Conservation (phyloP, 345 rosid species). For the Passiflora organensis region DNA sequence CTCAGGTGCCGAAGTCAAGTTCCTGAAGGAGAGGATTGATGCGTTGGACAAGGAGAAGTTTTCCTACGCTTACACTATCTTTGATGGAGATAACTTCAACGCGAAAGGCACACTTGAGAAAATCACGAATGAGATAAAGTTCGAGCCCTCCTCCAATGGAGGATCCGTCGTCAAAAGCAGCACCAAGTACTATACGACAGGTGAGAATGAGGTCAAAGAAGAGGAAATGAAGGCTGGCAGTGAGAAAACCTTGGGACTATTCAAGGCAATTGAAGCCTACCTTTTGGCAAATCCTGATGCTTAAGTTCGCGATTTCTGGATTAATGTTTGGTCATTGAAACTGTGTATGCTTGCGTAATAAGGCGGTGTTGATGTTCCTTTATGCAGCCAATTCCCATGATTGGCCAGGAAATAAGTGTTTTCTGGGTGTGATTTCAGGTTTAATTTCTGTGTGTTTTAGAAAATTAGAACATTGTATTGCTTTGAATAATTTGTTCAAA, state of each 20-base stretch:
- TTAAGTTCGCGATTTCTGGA: neutral
- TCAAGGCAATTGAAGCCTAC: constrained; percentile 23
- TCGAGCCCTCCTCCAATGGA: constrained; percentile 15
- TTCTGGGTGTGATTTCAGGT: no score
- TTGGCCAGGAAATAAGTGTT: no score
- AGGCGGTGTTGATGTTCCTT: neutral
- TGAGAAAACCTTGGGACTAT: constrained; percentile 3
- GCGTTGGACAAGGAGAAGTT: constrained; percentile 32
- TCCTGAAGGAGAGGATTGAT: constrained; percentile 34
- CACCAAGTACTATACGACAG: constrained; percentile 18
- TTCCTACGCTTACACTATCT: constrained; percentile 18
- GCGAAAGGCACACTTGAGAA: constrained; percentile 22
- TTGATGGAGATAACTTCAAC: constrained; percentile 28
- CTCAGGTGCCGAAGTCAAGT: constrained; percentile 22
- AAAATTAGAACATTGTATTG: no score
- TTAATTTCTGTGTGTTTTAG: no score
- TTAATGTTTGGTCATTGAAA: no score
- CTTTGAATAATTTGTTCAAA: no score
- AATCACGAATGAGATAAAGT: constrained; percentile 24
- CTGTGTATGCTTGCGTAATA: neutral
- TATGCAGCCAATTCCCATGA: neutral
- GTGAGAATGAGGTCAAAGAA: constrained; percentile 2
- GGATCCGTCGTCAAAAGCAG: constrained; percentile 37
- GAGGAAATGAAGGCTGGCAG: constrained; percentile 8
- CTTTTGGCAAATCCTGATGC: constrained; percentile 20